Evolutionary conservation across 2,329 filamentous ascomycete species (phyloP), one percentile per base, ranked within the genome.

Genomic region (Penicillium brasilianum): DNA sequence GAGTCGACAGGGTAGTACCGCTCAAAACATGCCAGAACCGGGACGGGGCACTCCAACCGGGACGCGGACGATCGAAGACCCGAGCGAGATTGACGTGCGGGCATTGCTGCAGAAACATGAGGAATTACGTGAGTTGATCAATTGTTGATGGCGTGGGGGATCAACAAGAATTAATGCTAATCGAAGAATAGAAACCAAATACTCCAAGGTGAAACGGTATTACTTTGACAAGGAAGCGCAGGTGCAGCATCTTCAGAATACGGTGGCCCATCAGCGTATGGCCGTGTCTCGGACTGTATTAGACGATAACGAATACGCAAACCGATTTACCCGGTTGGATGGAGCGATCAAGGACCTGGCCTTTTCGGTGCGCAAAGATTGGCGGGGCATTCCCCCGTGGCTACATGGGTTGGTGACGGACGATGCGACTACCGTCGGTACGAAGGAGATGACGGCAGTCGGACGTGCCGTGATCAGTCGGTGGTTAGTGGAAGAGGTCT

Each of bases 381-480:
- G 95, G 95, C 87, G 87, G 64, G 82, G 83, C 36, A 84, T 98
- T 57, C 95, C 95, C 0, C 74, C 83, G 6, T 98, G 93, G 92
- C 82, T 99, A 48, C 85, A 88, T 57, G 84, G 84, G 25, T 91
- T 88, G 57, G 91, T 96, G 66, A 97, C 94, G 75, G 84, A 90
- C 55, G 93, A 96, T 70, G 94, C 93, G 0, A 84, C 96, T 57
- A 87, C 89, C 70, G 92, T 90, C 10, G 95, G 93, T 63, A 96
- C 93, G 73, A 93, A 97, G 76, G 95, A 99, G 77, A 99, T 99
- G 95, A 98, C 93, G 7, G 93, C 93, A 5, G 90, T 96, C 25
- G 95, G 95, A 16, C 88, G 94, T 57, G 93, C 94, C 13, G 88
- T 93, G 66, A 93, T 99, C 68, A 91, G 91, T 30, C 87, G 89